Base-by-base conservation (phyloP, 768 basidiomycete species). In the Cantharellus anzutake region DNA sequence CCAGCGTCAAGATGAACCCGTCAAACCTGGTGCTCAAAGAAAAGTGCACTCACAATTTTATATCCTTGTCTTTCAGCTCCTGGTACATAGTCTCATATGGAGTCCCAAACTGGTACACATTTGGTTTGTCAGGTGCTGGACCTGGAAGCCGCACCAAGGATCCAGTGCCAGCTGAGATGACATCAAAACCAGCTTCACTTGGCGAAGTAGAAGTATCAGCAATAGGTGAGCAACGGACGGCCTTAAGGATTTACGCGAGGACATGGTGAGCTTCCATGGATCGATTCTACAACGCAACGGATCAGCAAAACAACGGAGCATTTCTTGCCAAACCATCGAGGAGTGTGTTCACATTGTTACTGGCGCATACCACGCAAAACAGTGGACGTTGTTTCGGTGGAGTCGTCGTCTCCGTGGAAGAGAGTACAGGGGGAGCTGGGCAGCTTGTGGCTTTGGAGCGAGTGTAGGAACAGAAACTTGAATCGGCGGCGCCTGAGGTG, bases 331-430 rank as follows among this genome's bases (percentile, higher is more conserved):
- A 29, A 29, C 20, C 20, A 29, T 29, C 20, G 20, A 29, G 20
- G 20, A 61, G 60, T 51, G 44, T 37, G 72, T 80, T 62, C 69
- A 87, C 93, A 75, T 98, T 90, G 68, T 99, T 99, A 68, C 91
- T 97, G n/a, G 96, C 94, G 68, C 96, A 99, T 40, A 98, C 96
- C 4, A 99, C 89, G 68, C 96, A 98, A 73, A 98, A 98, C 52
- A 96, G 68, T 2, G 89, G 90, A 5, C 86, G 75, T 5, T 76
- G 72, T 70, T 80, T 89, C 65, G 82, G 51, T 14, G 48, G 41
- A 41, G 52, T 34, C 39, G 59, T 20, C 51, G 65, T 20, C 59
- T 60, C 7, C 29, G 58, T 39, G 29, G 48, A 50, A 4, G 56
- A 38, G 40, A 59, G 20, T 29, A 62, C 39, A 14, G 56, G 51